A percentile compares a stretch with the other conserved stretches of the same genome.
These are phyloP conservation scores for Bisporella sp. DNA, from an alignment of 2,329 filamentous ascomycete species.

Conservation along the genomic window DNA sequence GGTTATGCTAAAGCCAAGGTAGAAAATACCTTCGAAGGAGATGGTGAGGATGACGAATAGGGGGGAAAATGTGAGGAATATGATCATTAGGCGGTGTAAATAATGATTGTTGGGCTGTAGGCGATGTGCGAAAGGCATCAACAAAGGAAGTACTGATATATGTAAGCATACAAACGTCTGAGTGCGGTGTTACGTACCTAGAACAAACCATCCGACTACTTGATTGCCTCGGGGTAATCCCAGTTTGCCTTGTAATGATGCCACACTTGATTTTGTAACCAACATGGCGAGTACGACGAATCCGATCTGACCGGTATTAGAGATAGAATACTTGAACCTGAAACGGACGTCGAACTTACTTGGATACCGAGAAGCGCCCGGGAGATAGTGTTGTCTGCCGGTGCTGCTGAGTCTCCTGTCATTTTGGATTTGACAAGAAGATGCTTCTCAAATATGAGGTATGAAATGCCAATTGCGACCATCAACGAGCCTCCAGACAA, in stretches of 20 bases:
- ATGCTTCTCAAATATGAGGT: conserved; percentile 69
- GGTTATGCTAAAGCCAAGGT: conserved; percentile 77
- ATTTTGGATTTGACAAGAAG: conserved; percentile 21
- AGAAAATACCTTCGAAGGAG: conserved; percentile 95
- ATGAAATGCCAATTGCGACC: conserved; percentile 66
- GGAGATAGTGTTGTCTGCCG: conserved; percentile 42
- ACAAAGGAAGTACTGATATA: conserved; percentile 58
- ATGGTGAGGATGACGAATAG: conserved; percentile 95
- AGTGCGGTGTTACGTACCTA: conserved; percentile 46
- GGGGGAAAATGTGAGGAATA: conserved; percentile 89
- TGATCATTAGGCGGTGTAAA: conserved; percentile 77
- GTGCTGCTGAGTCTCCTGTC: conserved; percentile 15
- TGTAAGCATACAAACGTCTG: conserved; percentile 1
- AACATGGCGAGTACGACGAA: conserved; percentile 74
- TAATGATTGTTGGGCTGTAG: conserved; percentile 80
- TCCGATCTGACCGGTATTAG: conserved; percentile 49
- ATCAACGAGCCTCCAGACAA: conserved; percentile 72
- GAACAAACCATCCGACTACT: conserved; percentile 72
- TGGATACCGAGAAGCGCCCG: conserved; percentile 60
- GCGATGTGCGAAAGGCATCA: conserved; percentile 75
- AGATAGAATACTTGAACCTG: background rate
- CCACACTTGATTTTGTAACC: conserved; percentile 79
- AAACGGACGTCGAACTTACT: conserved; percentile 30
- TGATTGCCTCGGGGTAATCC: conserved; percentile 86
- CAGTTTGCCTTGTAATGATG: conserved; percentile 75